Conservation (phyloP, 2,329 filamentous ascomycete genomes). For the Grosmannia penicillata region DNA sequence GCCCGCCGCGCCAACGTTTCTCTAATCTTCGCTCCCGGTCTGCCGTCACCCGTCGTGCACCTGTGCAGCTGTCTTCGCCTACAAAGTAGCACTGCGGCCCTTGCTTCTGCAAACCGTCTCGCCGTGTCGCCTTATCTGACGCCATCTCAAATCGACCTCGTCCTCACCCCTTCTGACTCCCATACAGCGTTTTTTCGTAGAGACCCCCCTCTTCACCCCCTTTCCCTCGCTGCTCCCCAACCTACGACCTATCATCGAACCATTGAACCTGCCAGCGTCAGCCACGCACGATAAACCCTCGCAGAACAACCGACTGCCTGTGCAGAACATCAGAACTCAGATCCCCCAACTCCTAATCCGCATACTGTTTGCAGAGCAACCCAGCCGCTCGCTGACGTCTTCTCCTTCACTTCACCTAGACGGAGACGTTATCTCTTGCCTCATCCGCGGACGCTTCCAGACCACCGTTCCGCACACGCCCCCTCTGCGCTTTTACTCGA, state of each 20-base stretch:
- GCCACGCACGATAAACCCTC: not conserved
- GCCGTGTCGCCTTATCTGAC: conserved; percentile 9
- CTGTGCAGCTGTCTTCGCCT: conserved; percentile 1
- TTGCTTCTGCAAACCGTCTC: not conserved
- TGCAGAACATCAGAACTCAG: not conserved
- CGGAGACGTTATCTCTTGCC: not conserved
- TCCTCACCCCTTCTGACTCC: not conserved
- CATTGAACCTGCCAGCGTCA: not conserved
- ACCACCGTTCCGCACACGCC: not conserved
- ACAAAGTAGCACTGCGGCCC: not conserved
- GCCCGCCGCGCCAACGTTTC: no score
- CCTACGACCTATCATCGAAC: not conserved
- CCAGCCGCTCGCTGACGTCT: no score
- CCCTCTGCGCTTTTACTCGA: no score
- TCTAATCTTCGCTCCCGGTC: not conserved
- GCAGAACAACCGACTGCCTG: not conserved
- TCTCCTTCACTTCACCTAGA: not conserved
- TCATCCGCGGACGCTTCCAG: not conserved
- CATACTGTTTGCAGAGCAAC: no score
- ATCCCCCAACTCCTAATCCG: not conserved
- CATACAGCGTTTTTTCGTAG: not conserved
- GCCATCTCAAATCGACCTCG: conserved; percentile 6
- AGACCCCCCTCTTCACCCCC: conserved; percentile 1
- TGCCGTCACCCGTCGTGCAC: no score
- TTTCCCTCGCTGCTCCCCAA: not conserved